Base-by-base conservation (phyloP, 2,329 filamentous ascomycete genomes). In the Colletotrichum gigasporum region DNA sequence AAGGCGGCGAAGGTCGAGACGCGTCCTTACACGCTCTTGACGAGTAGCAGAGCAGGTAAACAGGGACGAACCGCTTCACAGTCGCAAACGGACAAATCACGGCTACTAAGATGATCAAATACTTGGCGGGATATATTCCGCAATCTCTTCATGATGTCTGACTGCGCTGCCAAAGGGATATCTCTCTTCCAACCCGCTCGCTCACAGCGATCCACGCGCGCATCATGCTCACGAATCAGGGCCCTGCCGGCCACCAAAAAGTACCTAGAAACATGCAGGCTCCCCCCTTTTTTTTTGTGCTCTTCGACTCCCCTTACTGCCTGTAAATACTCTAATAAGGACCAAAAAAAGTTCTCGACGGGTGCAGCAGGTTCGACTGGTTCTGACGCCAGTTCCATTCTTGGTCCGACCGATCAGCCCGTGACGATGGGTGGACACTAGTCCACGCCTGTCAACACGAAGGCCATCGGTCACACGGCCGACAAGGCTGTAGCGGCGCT, bases 401-500 rank as follows among this genome's bases (percentile, higher is more conserved):
- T 44, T 16, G 16, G 16, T 16, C 14, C n/a, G 35, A 11, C 12
- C 34, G 12, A n/a, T 6, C 34, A 12, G 12, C 7, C 6, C 18
- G 35, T 14, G 39, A 18, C 10, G 16, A 6, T 11, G 9, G 18
- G 30, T 20, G 32, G 32, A 22, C n/a, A 28, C 16, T 18, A 18
- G 20, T 20, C 20, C 52, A 35, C 35, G 48, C n/a, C n/a, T n/a
- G n/a, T n/a, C n/a, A n/a, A n/a, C 30, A 34, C 30, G 30, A 12
- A 7, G 30, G 7, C 30, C 39, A 22, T 53, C 28, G 18, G 22
- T 39, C 24, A 55, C 48, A 42, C 56, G 32, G 53, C 52, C 32
- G 45, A 58, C 58, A 28, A 58, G 59, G 51, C 51, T 65, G 37
- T n/a, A n/a, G n/a, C 22, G 18, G 22, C 26, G 7, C 30, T 14